Percentiles rank a stretch among this genome's conserved stretches.
These are phyloP conservation scores for Microstegium vimineum DNA, from an alignment of 176 grass and related monocot genomes.

Conservation along the genomic window DNA sequence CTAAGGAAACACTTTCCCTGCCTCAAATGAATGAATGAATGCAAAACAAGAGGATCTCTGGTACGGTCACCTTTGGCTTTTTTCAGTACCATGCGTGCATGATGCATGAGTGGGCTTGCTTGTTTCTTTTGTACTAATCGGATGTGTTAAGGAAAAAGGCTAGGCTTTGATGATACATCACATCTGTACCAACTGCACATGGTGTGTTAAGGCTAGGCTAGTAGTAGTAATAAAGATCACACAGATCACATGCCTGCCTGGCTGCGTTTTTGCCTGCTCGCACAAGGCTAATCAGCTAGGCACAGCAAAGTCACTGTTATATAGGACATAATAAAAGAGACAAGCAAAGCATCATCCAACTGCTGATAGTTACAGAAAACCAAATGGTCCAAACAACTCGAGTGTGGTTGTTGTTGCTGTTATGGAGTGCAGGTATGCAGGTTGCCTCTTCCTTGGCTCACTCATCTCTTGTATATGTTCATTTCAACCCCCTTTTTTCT, in stretches of 20 bases:
- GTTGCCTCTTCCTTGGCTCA: background rate
- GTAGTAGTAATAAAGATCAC: background rate
- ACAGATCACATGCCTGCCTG: background rate
- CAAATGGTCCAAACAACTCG: slow-evolving; percentile 11
- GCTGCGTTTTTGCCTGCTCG: too few species aligned
- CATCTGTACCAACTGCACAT: background rate
- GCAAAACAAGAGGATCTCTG: background rate
- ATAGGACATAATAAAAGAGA: background rate
- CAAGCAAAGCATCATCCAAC: slow-evolving; percentile 14
- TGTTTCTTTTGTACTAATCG: background rate
- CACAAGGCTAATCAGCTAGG: background rate
- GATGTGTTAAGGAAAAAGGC: background rate
- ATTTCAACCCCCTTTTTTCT: background rate
- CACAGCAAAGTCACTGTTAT: background rate
- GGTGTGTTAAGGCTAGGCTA: too few species aligned
- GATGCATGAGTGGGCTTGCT: background rate
- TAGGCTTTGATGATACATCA: background rate
- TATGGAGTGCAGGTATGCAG: background rate
- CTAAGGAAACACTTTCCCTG: background rate
- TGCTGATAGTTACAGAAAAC: slow-evolving; percentile 15
- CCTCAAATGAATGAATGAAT: background rate
- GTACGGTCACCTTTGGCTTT: background rate
- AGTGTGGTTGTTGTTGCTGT: background rate
- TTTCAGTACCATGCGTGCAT: background rate
- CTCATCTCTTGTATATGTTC: background rate